These are phyloP conservation scores for Diaporthe citrichinensis DNA, from an alignment of 2,329 filamentous ascomycete species.

Conservation along the genomic window DNA sequence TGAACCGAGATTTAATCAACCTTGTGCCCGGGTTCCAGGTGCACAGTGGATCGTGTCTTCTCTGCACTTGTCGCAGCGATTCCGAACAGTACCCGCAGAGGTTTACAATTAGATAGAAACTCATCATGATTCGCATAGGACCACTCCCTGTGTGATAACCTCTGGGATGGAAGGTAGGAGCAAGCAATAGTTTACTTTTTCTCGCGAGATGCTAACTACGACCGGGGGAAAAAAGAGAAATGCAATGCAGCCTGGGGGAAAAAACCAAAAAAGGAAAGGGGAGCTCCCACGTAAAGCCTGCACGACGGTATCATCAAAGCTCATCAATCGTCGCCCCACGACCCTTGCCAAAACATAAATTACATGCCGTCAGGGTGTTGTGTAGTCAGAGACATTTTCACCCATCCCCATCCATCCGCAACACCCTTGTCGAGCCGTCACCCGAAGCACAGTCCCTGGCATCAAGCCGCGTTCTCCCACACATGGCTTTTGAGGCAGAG, in stretches of 20 bases:
- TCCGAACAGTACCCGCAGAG: neutral
- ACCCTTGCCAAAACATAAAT: conserved; percentile 32
- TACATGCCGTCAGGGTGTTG: conserved; percentile 25
- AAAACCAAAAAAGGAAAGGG: neutral
- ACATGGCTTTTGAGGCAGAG: neutral
- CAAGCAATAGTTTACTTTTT: neutral
- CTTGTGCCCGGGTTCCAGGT: neutral
- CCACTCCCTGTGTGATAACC: neutral
- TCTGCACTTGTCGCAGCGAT: neutral
- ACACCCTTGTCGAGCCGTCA: neutral
- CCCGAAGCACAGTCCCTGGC: neutral
- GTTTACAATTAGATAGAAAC: neutral
- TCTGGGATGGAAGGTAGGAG: neutral
- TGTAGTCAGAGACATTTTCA: neutral
- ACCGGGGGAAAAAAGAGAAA: neutral
- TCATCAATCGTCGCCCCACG: conserved; percentile 28
- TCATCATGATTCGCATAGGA: neutral
- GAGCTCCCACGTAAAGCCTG: conserved; percentile 4
- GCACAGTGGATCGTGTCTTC: neutral
- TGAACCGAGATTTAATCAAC: neutral
- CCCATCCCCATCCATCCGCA: conserved; percentile 2
- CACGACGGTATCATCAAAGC: conserved; percentile 41
- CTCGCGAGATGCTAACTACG: conserved; percentile 15
- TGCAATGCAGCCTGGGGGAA: conserved; percentile 27
- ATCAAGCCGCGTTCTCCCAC: neutral